Percentiles rank a stretch among this genome's conserved stretches.
phyloP scores from a whole-genome alignment of 352 stramenopile genomes.

The Sclerospora graminicola region DNA sequence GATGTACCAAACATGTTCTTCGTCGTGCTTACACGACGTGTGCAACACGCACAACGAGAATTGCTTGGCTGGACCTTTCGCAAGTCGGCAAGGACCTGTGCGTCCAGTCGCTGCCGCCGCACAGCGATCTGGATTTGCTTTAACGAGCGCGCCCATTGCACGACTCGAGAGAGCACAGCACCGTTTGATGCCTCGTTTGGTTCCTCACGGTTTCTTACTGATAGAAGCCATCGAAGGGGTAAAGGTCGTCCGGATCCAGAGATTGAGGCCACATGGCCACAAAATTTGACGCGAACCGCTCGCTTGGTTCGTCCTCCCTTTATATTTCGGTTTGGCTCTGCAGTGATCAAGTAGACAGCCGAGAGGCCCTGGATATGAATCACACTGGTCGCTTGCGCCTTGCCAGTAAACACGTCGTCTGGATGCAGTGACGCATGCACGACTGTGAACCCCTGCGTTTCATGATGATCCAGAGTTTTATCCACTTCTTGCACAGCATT shows the following conservation, averaged over 20 bases:
- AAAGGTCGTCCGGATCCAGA: conserved; percentile 2
- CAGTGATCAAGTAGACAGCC: conserved; percentile 24
- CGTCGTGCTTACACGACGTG: conserved; percentile 18
- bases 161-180: conserved; percentile 11
- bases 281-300: conserved; percentile 29
- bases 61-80: conserved; percentile 21
- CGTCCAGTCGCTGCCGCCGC: conserved; percentile 25
- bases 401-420: conserved; percentile 33
- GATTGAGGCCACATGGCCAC: conserved; percentile 18
- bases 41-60: conserved; percentile 20
- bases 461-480: not conserved
- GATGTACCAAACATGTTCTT: conserved; percentile 12
- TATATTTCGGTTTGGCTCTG: conserved; percentile 6
- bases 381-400: conserved; percentile 25
- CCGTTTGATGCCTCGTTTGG: conserved; percentile 18
- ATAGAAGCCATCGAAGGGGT: conserved; percentile 12
- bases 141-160: conserved; percentile 10
- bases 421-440: conserved; percentile 29
- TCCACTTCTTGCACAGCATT: conserved; percentile 17
- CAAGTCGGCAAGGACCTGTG: conserved; percentile 22
- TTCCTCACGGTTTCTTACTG: conserved; percentile 9
- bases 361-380: conserved; percentile 22
- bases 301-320: conserved; percentile 11
- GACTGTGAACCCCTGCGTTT: conserved; percentile 21
- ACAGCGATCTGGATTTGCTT: conserved; percentile 17